Conservation (phyloP, 352 stramenopile genomes). For the Blastocystis hominis region DNA sequence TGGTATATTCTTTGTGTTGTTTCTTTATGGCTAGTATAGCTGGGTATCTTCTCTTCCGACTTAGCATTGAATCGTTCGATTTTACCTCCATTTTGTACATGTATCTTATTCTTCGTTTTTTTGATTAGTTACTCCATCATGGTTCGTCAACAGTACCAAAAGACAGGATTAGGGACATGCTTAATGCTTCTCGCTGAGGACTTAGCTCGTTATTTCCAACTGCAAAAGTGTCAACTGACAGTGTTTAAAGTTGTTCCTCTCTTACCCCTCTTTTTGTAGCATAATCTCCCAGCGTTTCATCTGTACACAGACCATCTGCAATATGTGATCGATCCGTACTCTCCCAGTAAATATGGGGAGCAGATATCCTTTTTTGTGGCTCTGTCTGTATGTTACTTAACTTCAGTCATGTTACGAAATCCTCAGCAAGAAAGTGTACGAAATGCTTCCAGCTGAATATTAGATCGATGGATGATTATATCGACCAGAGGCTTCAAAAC, state of each 20-base stretch:
- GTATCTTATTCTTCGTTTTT: background rate
- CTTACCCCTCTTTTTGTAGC: background rate
- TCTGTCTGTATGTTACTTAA: background rate
- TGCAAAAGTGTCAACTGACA: conserved; percentile 28
- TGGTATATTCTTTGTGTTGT: background rate
- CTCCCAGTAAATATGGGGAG: background rate
- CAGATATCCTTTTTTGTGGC: background rate
- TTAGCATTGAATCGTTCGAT: conserved; percentile 7
- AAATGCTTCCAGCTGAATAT: background rate
- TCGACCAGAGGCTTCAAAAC: background rate
- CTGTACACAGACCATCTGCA: background rate
- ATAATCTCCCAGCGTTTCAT: background rate
- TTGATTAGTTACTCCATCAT: conserved; percentile 32
- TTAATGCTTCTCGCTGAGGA: background rate
- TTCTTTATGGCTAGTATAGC: background rate
- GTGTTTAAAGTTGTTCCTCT: conserved; percentile 21
- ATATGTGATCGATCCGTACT: conserved; percentile 46
- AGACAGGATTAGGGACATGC: background rate
- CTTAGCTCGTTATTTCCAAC: background rate
- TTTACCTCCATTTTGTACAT: conserved; percentile 15
- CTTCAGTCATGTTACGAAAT: conserved; percentile 39
- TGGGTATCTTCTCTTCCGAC: background rate
- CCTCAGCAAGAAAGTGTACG: background rate
- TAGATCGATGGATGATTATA: background rate
- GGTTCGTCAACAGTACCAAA: background rate